Conservation (phyloP, 1,284 basidiomycete species). For the Chalciporus sp. region DNA sequence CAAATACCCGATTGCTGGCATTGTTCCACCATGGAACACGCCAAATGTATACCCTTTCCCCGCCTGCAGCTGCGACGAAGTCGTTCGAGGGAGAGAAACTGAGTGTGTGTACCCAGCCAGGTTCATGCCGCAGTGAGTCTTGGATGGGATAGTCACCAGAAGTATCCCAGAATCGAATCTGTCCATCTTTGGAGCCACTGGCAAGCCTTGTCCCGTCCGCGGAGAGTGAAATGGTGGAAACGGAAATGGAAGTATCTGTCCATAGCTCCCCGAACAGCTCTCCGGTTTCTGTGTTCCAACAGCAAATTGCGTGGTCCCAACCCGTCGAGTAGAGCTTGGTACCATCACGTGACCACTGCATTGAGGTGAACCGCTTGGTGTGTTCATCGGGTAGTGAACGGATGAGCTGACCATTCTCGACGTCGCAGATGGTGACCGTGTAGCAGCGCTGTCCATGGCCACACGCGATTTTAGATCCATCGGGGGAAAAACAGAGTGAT, state of each 20-base stretch:
- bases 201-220: constrained; percentile 14
- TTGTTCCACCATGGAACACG: too few species aligned
- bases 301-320: constrained; percentile 8
- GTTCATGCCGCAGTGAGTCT: not conserved
- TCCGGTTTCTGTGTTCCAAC: constrained; percentile 14
- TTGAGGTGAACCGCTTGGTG: not conserved
- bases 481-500: constrained; percentile 10
- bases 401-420: not conserved
- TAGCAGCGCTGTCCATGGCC: too few species aligned
- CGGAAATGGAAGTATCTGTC: not conserved
- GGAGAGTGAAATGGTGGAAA: constrained; percentile 9
- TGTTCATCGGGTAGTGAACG: not conserved
- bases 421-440: constrained; percentile 3
- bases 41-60: too few species aligned
- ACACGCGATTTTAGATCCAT: constrained; percentile 3
- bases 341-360: constrained; percentile 4
- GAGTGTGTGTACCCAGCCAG: too few species aligned
- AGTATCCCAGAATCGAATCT: constrained; percentile 15
- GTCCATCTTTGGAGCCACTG: constrained; percentile 3
- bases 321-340: not conserved
- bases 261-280: constrained; percentile 3
- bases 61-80: too few species aligned
- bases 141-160: not conserved
- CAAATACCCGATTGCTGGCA: too few species aligned
- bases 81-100: too few species aligned